Conservation (phyloP, 805 yeast species). For the Myxozyma udenii region DNA sequence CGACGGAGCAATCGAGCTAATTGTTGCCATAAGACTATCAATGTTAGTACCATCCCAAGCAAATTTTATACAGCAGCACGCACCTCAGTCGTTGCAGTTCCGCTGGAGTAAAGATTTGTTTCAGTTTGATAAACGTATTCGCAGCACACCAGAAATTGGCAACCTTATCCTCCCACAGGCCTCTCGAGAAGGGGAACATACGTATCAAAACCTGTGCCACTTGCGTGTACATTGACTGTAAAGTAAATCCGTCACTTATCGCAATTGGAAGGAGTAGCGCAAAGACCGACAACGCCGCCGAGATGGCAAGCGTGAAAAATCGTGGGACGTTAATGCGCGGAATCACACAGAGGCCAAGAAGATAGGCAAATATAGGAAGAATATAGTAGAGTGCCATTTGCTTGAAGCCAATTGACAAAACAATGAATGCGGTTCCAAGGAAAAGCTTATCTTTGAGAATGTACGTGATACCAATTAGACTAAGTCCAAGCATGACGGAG, state of each 20-base stretch:
- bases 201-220: conserved; percentile 58
- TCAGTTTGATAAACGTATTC: conserved; percentile 72
- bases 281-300: conserved; percentile 56
- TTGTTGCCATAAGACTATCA: conserved; percentile 39
- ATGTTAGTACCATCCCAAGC: conserved; percentile 48
- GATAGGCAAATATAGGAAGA: conserved; percentile 78
- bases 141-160: conserved; percentile 98
- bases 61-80: conserved; percentile 13
- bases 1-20: conserved; percentile 54
- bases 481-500: conserved; percentile 87
- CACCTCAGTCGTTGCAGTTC: conserved; percentile 54
- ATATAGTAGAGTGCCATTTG: conserved; percentile 95
- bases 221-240: conserved; percentile 41
- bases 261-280: conserved; percentile 57
- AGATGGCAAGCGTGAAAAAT: conserved; percentile 58
- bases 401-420: conserved; percentile 75
- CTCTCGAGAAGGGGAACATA: conserved; percentile 89
- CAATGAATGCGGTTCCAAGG: conserved; percentile 72
- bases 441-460: conserved; percentile 61
- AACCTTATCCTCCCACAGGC: conserved; percentile 94
- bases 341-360: conserved; percentile 54
- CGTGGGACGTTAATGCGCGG: conserved; percentile 54
- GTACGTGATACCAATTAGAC: conserved; percentile 64
- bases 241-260: conserved; percentile 8
- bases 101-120: conserved; percentile 48